Conservation (phyloP, 2,329 filamentous ascomycete species). For the Elsinoe necatrix region DNA sequence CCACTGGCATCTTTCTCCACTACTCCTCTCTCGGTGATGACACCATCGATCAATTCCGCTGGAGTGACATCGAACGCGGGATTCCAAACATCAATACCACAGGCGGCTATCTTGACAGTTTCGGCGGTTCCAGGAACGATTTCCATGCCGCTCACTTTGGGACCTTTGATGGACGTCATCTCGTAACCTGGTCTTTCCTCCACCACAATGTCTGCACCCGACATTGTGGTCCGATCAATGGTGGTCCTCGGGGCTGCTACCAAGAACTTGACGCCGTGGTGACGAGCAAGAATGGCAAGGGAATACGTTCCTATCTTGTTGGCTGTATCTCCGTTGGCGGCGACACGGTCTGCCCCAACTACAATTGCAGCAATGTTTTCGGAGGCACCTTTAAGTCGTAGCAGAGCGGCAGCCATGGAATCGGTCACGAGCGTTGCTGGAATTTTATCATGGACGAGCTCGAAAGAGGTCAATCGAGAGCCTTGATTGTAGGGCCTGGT, state of each 20-base stretch:
- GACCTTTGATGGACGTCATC: conserved; percentile 75
- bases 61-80: conserved; percentile 95
- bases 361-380: conserved; percentile 76
- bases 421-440: conserved; percentile 89
- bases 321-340: conserved; percentile 92
- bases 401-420: conserved; percentile 87
- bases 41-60: conserved; percentile 76
- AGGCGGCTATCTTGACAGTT: conserved; percentile 68
- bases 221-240: conserved; percentile 74
- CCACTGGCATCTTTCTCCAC: conserved; percentile 68
- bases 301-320: conserved; percentile 98
- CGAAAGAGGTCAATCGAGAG: conserved; percentile 86
- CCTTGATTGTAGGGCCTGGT: conserved; percentile 98
- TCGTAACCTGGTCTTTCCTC: conserved; percentile 78
- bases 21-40: conserved; percentile 86
- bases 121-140: conserved; percentile 57
- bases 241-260: conserved; percentile 92
- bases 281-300: conserved; percentile 77
- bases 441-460: conserved; percentile 88
- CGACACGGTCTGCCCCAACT: conserved; percentile 90
- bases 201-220: conserved; percentile 74
- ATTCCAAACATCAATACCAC: conserved; percentile 83
- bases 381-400: conserved; percentile 52
- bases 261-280: conserved; percentile 88
- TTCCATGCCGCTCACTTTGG: conserved; percentile 51